These are phyloP conservation scores for Dothistroma pini DNA, from an alignment of 2,329 filamentous ascomycete species.

Conservation along the genomic window DNA sequence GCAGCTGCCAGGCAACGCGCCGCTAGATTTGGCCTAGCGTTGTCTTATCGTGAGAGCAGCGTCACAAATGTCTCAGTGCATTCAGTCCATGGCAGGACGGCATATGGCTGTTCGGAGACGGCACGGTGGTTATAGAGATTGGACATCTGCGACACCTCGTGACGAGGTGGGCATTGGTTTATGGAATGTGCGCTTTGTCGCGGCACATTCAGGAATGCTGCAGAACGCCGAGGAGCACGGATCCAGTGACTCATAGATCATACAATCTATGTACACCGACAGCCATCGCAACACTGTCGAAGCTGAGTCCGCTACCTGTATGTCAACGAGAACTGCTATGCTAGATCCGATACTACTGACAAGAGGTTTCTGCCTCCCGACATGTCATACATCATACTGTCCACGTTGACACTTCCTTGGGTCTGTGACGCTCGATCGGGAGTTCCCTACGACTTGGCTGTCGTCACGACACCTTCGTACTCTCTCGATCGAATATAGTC, in stretches of 20 bases:
- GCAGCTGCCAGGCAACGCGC: background rate
- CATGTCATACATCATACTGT: background rate
- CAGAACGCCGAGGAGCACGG: background rate
- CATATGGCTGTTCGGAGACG: no score
- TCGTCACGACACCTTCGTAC: conserved; percentile 84
- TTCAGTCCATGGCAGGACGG: no score
- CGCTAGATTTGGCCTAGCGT: background rate
- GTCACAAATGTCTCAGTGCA: no score
- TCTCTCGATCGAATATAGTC: conserved; percentile 90
- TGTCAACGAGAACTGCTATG: background rate
- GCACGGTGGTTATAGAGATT: no score
- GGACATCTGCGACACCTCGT: no score
- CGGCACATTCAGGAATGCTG: no score
- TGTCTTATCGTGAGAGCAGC: background rate
- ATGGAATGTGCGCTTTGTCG: no score
- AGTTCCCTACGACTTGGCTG: conserved; percentile 44
- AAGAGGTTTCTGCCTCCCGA: background rate
- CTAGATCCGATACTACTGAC: background rate
- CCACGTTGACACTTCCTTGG: background rate
- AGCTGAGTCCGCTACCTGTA: background rate
- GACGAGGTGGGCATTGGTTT: no score
- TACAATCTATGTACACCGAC: background rate
- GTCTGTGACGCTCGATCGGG: no score
- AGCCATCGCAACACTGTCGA: background rate
- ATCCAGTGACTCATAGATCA: background rate